Evolutionary conservation across 352 stramenopile genomes (phyloP).

Genomic region (Pythium pyrilobum): DNA sequence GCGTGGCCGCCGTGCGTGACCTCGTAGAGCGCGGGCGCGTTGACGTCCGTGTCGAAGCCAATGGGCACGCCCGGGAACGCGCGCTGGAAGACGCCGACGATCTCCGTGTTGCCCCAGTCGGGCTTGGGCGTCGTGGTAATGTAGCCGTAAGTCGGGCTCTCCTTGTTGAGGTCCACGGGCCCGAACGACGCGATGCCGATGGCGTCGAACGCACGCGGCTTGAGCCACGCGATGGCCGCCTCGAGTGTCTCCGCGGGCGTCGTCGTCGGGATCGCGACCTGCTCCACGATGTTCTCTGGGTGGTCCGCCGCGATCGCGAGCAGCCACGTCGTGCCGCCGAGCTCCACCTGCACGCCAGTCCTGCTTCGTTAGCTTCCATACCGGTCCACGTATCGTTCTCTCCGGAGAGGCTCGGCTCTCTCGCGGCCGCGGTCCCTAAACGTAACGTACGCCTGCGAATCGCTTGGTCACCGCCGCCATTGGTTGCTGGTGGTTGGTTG

Average conservation of each 20-base stretch:
- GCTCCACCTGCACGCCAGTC: slow-evolving; percentile 72
- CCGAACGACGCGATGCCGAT: slow-evolving; percentile 95
- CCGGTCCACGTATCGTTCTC: neutral
- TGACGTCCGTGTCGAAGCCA: slow-evolving; percentile 97
- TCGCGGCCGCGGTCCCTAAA: neutral
- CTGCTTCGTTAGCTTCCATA: neutral
- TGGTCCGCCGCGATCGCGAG: slow-evolving; percentile 88
- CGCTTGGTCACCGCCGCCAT: slow-evolving; percentile 17
- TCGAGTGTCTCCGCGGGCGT: slow-evolving; percentile 83
- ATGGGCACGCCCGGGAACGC: slow-evolving; percentile 72
- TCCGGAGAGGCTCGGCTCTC: neutral
- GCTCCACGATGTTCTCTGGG: slow-evolving; percentile 85
- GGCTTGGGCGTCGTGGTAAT: slow-evolving; percentile 95
- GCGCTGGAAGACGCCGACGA: slow-evolving; percentile 68
- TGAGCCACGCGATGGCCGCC: slow-evolving; percentile 76
- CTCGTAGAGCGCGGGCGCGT: slow-evolving; percentile 95
- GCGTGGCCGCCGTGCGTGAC: slow-evolving; percentile 79
- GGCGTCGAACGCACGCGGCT: slow-evolving; percentile 69
- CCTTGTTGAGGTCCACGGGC: slow-evolving; percentile 84
- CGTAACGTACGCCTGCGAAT: slow-evolving; percentile 31
- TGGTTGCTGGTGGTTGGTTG: no score
- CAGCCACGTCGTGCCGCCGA: slow-evolving; percentile 94
- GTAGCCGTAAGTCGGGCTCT: slow-evolving; percentile 88
- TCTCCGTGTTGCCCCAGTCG: slow-evolving; percentile 86
- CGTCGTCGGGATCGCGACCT: slow-evolving; percentile 80